These are phyloP conservation scores for Epichloe uncinata DNA, from an alignment of 2,329 filamentous ascomycete species.

Conservation along the genomic window DNA sequence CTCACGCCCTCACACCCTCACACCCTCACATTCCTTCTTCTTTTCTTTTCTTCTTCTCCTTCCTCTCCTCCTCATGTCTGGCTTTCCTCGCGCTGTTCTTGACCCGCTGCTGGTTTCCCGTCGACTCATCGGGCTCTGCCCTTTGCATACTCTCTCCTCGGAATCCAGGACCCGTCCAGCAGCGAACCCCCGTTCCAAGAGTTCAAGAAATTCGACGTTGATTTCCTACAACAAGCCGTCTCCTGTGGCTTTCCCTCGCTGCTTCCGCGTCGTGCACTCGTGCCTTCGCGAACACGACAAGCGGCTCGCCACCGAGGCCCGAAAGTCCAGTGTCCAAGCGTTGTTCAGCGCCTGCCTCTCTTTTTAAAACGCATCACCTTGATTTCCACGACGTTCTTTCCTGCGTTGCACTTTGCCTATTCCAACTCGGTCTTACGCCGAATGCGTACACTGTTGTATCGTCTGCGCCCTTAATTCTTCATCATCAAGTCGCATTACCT, in stretches of 20 bases:
- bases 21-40: not conserved
- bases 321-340: not conserved
- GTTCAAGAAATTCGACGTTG: not conserved
- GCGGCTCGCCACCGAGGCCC: not conserved
- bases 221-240: not conserved
- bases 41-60: not conserved
- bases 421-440: not conserved
- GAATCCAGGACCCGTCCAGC: not conserved
- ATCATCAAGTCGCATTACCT: not conserved
- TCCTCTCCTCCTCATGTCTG: constrained; percentile 1
- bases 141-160: not conserved
- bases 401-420: not conserved
- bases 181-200: not conserved
- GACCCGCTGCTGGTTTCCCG: not conserved
- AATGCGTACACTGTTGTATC: not conserved
- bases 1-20: no score
- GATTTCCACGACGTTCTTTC: constrained; percentile 4
- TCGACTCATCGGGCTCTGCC: constrained; percentile 2
- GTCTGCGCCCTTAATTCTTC: not conserved
- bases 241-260: not conserved
- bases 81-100: not conserved
- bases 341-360: constrained; percentile 3
- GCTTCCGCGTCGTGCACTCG: not conserved
- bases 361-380: not conserved
- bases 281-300: not conserved